Evolutionary conservation across 192 early-diverging fungal genomes (phyloP).

Genomic region (Coemansia asiatica): DNA sequence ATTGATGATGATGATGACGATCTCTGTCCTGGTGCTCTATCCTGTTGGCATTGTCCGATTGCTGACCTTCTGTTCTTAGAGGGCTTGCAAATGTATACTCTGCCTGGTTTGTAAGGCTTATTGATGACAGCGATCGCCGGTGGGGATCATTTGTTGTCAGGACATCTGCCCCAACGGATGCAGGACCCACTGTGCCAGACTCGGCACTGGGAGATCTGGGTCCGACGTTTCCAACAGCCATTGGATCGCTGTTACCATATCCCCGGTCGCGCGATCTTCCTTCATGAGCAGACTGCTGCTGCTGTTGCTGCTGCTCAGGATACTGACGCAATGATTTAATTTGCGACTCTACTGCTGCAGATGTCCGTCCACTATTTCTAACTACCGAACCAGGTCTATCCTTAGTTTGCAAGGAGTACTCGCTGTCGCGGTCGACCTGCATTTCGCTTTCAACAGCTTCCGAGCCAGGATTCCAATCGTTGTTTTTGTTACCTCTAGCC

Average conservation of each 20-base stretch:
- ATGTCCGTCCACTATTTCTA: background rate
- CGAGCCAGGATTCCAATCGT: background rate
- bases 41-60: background rate
- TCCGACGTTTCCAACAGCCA: conserved; percentile 4
- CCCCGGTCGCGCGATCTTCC: conserved; percentile 1
- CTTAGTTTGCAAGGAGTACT: conserved; percentile 2
- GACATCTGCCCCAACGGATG: background rate
- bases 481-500: background rate
- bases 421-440: conserved; percentile 19
- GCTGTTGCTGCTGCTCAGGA: background rate
- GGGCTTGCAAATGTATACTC: conserved; percentile 42
- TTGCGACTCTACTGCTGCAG: background rate
- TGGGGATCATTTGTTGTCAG: background rate
- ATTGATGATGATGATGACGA: conserved; percentile 4
- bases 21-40: conserved; percentile 2
- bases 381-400: background rate
- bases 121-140: conserved; percentile 16
- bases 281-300: background rate
- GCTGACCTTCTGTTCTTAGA: conserved; percentile 2
- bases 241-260: background rate
- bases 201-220: conserved; percentile 2
- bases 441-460: conserved; percentile 1
- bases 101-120: conserved; percentile 35
- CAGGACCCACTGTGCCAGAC: background rate
- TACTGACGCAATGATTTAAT: background rate